Evolutionary conservation across 2,329 filamentous ascomycete species (phyloP).

Genomic region (Pyricularia sp.): DNA sequence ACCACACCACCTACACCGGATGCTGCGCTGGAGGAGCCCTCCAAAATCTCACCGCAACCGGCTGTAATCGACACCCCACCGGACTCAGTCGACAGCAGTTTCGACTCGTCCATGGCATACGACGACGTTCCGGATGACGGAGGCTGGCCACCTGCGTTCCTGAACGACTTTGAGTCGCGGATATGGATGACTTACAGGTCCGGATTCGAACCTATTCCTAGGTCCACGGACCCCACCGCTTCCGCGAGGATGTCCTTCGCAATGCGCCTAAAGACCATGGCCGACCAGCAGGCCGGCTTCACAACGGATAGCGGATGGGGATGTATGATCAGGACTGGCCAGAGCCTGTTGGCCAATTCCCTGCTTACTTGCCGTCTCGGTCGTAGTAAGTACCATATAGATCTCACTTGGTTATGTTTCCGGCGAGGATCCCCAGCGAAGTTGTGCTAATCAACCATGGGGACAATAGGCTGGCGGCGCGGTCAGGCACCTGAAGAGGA

Average conservation of each 20-base stretch:
- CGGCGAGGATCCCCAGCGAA: background rate
- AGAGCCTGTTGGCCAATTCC: slow-evolving; percentile 83
- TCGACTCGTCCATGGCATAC: slow-evolving; percentile 37
- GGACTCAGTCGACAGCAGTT: slow-evolving; percentile 35
- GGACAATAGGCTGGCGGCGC: slow-evolving; percentile 56
- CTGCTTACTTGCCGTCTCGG: slow-evolving; percentile 61
- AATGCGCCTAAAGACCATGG: slow-evolving; percentile 69
- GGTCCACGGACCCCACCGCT: slow-evolving; percentile 62
- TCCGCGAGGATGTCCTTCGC: slow-evolving; percentile 62
- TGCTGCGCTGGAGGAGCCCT: slow-evolving; percentile 6
- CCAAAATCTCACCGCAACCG: slow-evolving; percentile 6
- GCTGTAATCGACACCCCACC: slow-evolving; percentile 28
- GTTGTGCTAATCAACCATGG: background rate
- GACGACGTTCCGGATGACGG: slow-evolving; percentile 29
- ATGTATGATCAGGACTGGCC: slow-evolving; percentile 95
- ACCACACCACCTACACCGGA: slow-evolving; percentile 6
- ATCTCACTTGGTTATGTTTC: no score
- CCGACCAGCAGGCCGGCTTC: slow-evolving; percentile 62
- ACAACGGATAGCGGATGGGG: slow-evolving; percentile 94
- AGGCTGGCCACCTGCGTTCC: slow-evolving; percentile 73
- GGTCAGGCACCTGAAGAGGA: slow-evolving; percentile 47
- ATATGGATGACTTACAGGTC: slow-evolving; percentile 96
- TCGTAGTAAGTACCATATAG: slow-evolving; percentile 44
- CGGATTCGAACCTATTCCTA: slow-evolving; percentile 70
- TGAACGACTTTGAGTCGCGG: slow-evolving; percentile 84